Conservation (phyloP, 345 rosid genomes). For the Barbarea vulgaris region DNA sequence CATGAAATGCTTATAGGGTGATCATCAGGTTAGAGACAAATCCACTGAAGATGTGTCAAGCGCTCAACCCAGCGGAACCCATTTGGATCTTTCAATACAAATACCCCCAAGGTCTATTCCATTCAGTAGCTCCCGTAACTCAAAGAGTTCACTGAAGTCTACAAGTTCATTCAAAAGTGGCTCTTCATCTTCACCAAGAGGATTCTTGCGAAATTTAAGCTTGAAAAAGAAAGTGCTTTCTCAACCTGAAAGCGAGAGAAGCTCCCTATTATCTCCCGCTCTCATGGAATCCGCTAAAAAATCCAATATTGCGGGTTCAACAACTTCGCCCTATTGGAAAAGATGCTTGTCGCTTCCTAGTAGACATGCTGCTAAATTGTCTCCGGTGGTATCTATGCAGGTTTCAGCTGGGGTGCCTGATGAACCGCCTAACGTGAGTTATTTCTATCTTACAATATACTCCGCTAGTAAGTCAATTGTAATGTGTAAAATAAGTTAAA, state of each 20-base stretch:
- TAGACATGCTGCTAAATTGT: slow-evolving; percentile 61
- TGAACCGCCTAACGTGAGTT: slow-evolving; percentile 61
- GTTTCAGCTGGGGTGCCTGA: slow-evolving; percentile 58
- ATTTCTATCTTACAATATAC: slow-evolving; percentile 16
- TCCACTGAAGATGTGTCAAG: slow-evolving; percentile 46
- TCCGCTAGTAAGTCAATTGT: neutral
- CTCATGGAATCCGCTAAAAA: slow-evolving; percentile 51
- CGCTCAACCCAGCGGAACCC: slow-evolving; percentile 53
- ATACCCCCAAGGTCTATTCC: slow-evolving; percentile 66
- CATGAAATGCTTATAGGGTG: slow-evolving; percentile 46
- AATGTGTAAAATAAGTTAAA: neutral
- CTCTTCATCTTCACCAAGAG: slow-evolving; percentile 55
- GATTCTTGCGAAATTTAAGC: slow-evolving; percentile 69
- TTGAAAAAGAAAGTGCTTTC: slow-evolving; percentile 60
- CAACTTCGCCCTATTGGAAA: slow-evolving; percentile 59
- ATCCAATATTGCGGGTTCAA: slow-evolving; percentile 44
- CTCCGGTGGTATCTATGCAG: slow-evolving; percentile 65
- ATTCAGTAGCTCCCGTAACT: slow-evolving; percentile 43
- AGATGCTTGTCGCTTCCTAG: slow-evolving; percentile 82
- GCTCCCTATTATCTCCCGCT: slow-evolving; percentile 63
- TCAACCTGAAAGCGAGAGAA: slow-evolving; percentile 60
- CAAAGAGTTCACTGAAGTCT: slow-evolving; percentile 59
- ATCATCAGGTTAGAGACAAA: slow-evolving; percentile 41
- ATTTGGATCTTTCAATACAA: slow-evolving; percentile 75
- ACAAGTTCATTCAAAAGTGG: slow-evolving; percentile 56